phyloP scores from a whole-genome alignment of 2,329 filamentous ascomycete species.

The Xylariales sp. region DNA sequence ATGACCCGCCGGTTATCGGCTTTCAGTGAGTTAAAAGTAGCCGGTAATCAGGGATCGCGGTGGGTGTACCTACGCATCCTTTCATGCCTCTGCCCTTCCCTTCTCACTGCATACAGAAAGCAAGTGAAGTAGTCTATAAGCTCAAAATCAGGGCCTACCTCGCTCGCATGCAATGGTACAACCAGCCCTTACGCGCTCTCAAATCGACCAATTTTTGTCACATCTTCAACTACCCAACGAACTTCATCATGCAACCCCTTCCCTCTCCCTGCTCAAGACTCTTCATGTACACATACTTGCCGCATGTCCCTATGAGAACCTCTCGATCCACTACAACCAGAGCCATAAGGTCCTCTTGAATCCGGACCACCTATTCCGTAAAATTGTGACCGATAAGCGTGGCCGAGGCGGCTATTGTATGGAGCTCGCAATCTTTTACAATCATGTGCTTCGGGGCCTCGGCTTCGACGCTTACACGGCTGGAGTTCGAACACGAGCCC shows the following conservation, averaged over 20 bases:
- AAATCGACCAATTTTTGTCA: constrained; percentile 1
- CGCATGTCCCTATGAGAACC: constrained; percentile 5
- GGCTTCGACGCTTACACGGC: constrained; percentile 51
- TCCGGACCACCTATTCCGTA: constrained; percentile 42
- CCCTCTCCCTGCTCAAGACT: constrained; percentile 12
- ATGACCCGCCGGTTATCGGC: too few relatives aligned
- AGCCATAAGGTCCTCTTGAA: constrained; percentile 36
- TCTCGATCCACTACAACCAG: constrained; percentile 43
- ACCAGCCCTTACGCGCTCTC: not conserved
- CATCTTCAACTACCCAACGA: constrained; percentile 8
- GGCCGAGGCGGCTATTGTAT: constrained; percentile 57
- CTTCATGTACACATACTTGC: constrained; percentile 15
- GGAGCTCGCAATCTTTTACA: constrained; percentile 52
- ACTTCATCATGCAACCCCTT: constrained; percentile 14
- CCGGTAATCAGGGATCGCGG: too few relatives aligned
- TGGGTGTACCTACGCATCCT: too few relatives aligned
- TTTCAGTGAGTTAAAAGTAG: too few relatives aligned
- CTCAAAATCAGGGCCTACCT: too few relatives aligned
- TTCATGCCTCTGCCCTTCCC: too few relatives aligned
- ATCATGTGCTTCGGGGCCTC: constrained; percentile 45
- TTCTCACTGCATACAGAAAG: too few relatives aligned
- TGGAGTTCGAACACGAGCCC: constrained; percentile 45
- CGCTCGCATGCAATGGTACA: too few relatives aligned
- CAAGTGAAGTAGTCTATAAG: too few relatives aligned
- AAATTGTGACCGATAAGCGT: constrained; percentile 38